Percentiles rank a stretch among this genome's conserved stretches.
Conservation (phyloP, 2,329 filamentous ascomycete species). For the Scedosporium apiospermum region DNA sequence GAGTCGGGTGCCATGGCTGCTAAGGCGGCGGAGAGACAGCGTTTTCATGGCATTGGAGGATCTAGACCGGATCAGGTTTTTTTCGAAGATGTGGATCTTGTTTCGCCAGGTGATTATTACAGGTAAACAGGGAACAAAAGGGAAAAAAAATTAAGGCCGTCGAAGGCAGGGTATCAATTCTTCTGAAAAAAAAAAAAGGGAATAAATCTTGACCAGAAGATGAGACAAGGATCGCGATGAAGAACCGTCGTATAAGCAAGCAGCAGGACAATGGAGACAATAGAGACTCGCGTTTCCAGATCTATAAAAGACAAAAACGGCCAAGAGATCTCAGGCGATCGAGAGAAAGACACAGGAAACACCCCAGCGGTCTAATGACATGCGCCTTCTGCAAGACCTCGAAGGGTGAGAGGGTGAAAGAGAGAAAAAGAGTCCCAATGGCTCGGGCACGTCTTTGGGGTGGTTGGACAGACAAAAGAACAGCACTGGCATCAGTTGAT, state of each 20-base stretch:
- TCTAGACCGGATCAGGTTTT: neutral
- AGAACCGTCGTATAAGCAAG: neutral
- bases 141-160: neutral
- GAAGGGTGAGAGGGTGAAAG: neutral
- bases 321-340: neutral
- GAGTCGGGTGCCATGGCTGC: neutral
- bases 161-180: neutral
- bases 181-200: neutral
- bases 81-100: neutral
- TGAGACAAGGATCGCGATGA: neutral
- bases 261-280: neutral
- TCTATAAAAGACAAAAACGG: neutral
- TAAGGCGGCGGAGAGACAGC: neutral
- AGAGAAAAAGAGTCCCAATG: neutral
- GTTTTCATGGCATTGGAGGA: slow-evolving; percentile 2
- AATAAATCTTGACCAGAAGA: neutral
- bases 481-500: neutral
- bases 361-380: neutral
- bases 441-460: neutral
- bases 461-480: neutral
- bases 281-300: too few species aligned
- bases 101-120: neutral
- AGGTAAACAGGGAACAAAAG: neutral
- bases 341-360: neutral
- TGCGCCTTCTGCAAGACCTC: neutral